Evolutionary conservation across 805 yeast genomes (phyloP).

Genomic region (Metschnikowia kofuensis): DNA sequence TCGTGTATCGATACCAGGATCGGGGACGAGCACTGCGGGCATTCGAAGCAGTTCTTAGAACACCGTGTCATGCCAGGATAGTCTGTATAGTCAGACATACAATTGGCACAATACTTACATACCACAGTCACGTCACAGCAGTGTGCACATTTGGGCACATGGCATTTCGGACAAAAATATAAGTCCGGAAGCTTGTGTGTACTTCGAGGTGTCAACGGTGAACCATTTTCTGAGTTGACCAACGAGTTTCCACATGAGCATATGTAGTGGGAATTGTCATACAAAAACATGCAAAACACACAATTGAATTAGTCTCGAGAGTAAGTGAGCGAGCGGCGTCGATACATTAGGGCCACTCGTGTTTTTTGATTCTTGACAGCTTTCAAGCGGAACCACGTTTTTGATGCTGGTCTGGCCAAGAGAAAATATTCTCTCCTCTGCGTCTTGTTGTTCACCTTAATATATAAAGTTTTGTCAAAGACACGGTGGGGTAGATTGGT

Average conservation of each 20-base stretch:
- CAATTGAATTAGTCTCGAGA: neutral
- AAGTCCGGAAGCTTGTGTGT: conserved; percentile 24
- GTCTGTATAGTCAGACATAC: conserved; percentile 35
- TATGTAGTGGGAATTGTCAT: conserved; percentile 11
- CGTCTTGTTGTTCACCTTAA: too few species aligned
- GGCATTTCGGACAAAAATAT: conserved; percentile 39
- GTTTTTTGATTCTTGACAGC: neutral
- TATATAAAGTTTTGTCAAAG: too few species aligned
- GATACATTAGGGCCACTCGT: neutral
- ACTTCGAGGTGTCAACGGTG: neutral
- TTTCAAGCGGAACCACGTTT: neutral
- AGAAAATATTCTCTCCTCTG: too few species aligned
- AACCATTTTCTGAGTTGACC: neutral
- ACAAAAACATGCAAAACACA: conserved; percentile 8
- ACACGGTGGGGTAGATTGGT: too few species aligned
- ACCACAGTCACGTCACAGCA: conserved; percentile 26
- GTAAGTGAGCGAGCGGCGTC: neutral
- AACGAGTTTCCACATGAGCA: conserved; percentile 13
- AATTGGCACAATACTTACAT: conserved; percentile 36
- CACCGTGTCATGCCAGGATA: conserved; percentile 24
- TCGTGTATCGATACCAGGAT: conserved; percentile 23
- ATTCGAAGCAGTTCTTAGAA: conserved; percentile 37
- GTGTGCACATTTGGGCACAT: conserved; percentile 24
- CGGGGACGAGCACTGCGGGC: conserved; percentile 34
- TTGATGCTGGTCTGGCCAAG: neutral